Percentiles rank a stretch among this genome's conserved stretches.
Evolutionary conservation across 73 alveolate genomes (phyloP).

Genomic region (Uronychia binucleata): DNA sequence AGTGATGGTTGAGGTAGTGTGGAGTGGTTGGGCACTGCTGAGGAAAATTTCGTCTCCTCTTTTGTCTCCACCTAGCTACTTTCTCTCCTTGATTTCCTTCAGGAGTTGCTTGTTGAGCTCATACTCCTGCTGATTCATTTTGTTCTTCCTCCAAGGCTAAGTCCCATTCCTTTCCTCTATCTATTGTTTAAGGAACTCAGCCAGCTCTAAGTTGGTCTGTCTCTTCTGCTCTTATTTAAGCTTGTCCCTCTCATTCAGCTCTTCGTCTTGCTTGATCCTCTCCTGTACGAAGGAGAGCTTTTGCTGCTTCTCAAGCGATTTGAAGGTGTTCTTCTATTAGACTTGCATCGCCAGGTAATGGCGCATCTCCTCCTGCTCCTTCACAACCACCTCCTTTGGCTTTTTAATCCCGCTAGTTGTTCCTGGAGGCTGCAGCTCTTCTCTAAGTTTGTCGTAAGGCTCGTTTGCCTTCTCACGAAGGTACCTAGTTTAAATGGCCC

Average conservation of each 20-base stretch:
- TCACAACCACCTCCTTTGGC: constrained; percentile 11
- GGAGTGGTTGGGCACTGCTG: no score
- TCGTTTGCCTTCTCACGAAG: no score
- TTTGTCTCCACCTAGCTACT: neutral
- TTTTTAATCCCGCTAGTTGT: neutral
- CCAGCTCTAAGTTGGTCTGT: neutral
- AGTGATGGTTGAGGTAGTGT: no score
- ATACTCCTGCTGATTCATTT: constrained; percentile 31
- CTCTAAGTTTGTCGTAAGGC: no score
- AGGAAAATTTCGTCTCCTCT: constrained; percentile 2
- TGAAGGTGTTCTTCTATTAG: constrained; percentile 4
- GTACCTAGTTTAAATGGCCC: neutral
- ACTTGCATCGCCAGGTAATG: constrained; percentile 31
- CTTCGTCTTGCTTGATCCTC: constrained; percentile 27
- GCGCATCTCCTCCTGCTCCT: constrained; percentile 19
- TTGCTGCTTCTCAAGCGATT: constrained; percentile 20
- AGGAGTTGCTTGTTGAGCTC: constrained; percentile 23
- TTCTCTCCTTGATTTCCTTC: constrained; percentile 32
- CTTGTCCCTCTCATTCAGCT: neutral
- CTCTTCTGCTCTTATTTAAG: neutral
- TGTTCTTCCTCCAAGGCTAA: neutral
- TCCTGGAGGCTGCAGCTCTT: neutral
- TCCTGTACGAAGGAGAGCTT: constrained; percentile 31
- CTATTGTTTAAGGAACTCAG: neutral
- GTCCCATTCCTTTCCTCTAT: constrained; percentile 1